Base-by-base conservation (phyloP, 2,329 filamentous ascomycete genomes). In the Aspergillus phoenicis region DNA sequence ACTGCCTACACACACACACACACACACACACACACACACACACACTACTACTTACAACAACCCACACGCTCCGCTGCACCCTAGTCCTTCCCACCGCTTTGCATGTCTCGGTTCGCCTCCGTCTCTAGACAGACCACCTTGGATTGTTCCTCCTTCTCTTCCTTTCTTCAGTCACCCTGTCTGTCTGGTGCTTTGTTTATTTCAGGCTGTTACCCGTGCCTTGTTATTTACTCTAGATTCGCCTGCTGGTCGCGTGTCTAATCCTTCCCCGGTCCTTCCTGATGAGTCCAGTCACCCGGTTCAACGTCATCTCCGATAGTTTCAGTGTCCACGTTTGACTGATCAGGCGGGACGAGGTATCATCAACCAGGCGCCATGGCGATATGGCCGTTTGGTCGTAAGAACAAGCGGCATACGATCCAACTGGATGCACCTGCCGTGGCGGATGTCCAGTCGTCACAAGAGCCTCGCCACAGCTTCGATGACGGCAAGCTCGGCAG, bases 331-430 rank as follows among this genome's bases (percentile, higher is more conserved):
- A 59, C 63, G 39, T 62, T 67, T 69, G 66, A 69, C 62, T 64
- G 57, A 62, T 60, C 60, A 45, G 33, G 54, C 65, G 58, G 64
- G 62, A 60, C 49, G 57, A 61, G 58, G 57, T 48, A 57, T 30
- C 45, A 56, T 59, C 59, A 56, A 67, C 43, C 58, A 58, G 65
- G 53, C 72, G 73, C 68, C 70, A 94, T 94, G 91, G 87, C 89
- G 74, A 81, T 93, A 77, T 96, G 91, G 92, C 91, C 89, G 63
- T 96, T 96, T 78, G 84, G 88, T 77, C 87, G 89, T 72, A 89
- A 84, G 79, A 88, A 85, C 78, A 88, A 87, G 77, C 88, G 88
- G 78, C 86, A 86, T 75, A 84, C 83, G 68, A 83, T 83, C 68
- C 77, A 84, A 66, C 78, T 83, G 62, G 84, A 84, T 70, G 77